phyloP scores from a whole-genome alignment of 1,284 basidiomycete genomes.

The Somion occarium region DNA sequence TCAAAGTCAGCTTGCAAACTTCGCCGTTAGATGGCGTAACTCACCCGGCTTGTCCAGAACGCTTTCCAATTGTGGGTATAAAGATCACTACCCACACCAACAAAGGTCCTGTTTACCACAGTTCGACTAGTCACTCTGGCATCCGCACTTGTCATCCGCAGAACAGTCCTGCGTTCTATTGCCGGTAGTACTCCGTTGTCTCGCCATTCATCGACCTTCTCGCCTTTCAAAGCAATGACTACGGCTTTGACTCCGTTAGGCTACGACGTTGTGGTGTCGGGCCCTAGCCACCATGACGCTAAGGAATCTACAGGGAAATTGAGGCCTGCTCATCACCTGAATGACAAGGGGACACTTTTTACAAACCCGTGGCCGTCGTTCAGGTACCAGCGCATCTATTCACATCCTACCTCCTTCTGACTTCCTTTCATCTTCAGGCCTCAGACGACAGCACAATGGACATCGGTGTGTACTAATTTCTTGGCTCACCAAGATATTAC shows the following conservation, averaged over 20 bases:
- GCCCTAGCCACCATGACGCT: neutral
- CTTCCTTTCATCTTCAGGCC: neutral
- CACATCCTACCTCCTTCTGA: neutral
- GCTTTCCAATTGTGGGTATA: no score
- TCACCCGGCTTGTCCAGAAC: no score
- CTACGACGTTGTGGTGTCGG: neutral
- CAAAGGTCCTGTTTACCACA: no score
- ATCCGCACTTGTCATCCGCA: neutral
- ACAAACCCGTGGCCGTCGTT: conserved; percentile 28
- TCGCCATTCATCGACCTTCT: neutral
- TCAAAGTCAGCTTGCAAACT: no score
- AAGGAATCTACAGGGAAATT: neutral
- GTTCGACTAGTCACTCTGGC: no score
- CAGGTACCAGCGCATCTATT: conserved; percentile 12
- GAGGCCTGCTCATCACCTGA: conserved; percentile 22
- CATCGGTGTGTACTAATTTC: neutral
- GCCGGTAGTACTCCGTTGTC: neutral
- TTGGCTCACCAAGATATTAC: no score
- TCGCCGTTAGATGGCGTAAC: no score
- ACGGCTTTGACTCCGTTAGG: neutral
- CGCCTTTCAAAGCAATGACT: neutral
- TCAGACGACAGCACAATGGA: conserved; percentile 1
- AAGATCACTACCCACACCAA: no score
- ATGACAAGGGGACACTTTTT: conserved; percentile 21
- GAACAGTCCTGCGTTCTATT: neutral